These are phyloP conservation scores for Salix udensis DNA, from an alignment of 345 rosid species.

Conservation along the genomic window DNA sequence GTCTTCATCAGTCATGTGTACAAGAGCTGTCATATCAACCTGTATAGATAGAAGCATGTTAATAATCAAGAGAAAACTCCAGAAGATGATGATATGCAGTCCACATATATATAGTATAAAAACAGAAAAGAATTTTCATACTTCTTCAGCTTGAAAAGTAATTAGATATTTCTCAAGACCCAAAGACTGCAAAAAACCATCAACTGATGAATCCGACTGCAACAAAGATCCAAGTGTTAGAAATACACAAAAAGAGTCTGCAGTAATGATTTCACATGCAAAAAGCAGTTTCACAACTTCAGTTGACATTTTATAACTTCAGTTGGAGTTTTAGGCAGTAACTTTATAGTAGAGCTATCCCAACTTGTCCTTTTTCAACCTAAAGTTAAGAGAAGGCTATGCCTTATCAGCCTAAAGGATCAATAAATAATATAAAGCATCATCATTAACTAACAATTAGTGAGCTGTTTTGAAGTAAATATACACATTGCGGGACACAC, in stretches of 20 bases:
- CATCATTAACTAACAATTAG: neutral
- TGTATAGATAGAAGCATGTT: slow-evolving; percentile 27
- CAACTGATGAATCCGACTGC: slow-evolving; percentile 72
- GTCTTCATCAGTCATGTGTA: slow-evolving; percentile 94
- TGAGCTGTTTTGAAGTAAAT: neutral
- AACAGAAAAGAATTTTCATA: slow-evolving; percentile 24
- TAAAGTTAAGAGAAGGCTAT: neutral
- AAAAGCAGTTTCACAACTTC: neutral
- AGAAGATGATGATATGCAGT: neutral
- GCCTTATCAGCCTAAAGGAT: neutral
- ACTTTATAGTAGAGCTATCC: neutral
- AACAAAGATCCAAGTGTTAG: slow-evolving; percentile 20
- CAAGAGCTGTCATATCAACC: slow-evolving; percentile 96
- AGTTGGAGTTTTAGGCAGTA: neutral
- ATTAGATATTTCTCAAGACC: slow-evolving; percentile 87
- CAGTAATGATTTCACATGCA: neutral
- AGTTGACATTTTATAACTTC: neutral
- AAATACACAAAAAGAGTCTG: neutral
- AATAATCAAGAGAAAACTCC: slow-evolving; percentile 2
- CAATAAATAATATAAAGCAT: neutral
- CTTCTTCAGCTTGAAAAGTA: slow-evolving; percentile 95
- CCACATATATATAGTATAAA: neutral
- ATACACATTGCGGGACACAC: too few relatives aligned
- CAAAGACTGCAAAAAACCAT: slow-evolving; percentile 73
- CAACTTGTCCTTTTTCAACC: neutral